Conservation (phyloP, 192 early-diverging fungal genomes). For the Paraglomus brasilianum region DNA sequence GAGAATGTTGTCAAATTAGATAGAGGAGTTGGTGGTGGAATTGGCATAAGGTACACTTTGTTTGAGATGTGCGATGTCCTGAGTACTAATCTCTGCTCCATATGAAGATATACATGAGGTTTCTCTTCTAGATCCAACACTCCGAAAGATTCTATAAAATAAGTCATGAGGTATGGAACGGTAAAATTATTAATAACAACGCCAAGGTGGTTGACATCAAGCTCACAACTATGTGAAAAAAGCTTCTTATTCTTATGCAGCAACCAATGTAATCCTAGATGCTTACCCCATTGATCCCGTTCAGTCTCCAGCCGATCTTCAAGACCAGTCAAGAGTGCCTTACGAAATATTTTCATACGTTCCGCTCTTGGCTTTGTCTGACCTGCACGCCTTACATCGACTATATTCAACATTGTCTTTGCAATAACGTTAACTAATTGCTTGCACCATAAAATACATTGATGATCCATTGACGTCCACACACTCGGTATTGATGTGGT, state of each 20-base stretch:
- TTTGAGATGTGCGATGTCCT: conserved; percentile 6
- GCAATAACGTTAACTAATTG: conserved; percentile 76
- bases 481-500: conserved; percentile 78
- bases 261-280: too few species aligned
- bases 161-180: too few species aligned
- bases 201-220: too few species aligned
- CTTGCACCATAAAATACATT: conserved; percentile 88
- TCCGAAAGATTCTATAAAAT: conserved; percentile 22
- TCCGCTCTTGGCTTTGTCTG: conserved; percentile 59
- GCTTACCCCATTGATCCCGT: conserved; percentile 20
- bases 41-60: conserved; percentile 39
- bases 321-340: conserved; percentile 53
- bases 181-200: too few species aligned
- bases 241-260: too few species aligned
- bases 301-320: conserved; percentile 35
- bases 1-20: conserved; percentile 36
- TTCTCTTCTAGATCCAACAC: conserved; percentile 32
- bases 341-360: conserved; percentile 66
- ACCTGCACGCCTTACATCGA: conserved; percentile 55
- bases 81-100: conserved; percentile 37
- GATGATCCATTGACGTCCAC: conserved; percentile 88
- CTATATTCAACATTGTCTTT: conserved; percentile 52
- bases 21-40: conserved; percentile 29
- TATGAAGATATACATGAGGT: conserved; percentile 32
- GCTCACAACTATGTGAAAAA: too few species aligned